phyloP scores from a whole-genome alignment of 768 basidiomycete species.

The Hirschioporus abietinus region DNA sequence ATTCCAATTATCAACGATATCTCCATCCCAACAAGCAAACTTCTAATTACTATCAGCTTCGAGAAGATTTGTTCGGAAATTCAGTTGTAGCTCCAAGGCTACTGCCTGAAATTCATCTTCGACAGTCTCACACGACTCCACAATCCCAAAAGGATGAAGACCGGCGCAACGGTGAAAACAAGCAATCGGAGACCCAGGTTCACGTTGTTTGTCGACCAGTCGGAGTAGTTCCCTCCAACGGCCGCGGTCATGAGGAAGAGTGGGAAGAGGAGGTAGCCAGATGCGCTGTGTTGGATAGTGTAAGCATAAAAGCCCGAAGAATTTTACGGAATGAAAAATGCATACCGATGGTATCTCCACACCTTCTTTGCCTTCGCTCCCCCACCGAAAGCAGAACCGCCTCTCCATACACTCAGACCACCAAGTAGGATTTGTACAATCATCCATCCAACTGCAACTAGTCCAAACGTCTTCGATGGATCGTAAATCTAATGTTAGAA shows the following conservation, averaged over 20 bases:
- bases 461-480: conserved; percentile 55
- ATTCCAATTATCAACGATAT: not conserved
- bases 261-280: conserved; percentile 71
- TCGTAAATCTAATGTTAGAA: not conserved
- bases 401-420: conserved; percentile 73
- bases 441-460: conserved; percentile 57
- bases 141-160: conserved; percentile 32
- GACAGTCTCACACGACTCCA: conserved; percentile 6
- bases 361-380: conserved; percentile 62
- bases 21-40: not conserved
- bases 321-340: not conserved
- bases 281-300: conserved; percentile 39
- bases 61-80: not conserved
- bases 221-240: conserved; percentile 67
- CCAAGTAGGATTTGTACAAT: conserved; percentile 58
- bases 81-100: not conserved
- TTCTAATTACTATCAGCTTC: not conserved
- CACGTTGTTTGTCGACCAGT: conserved; percentile 45
- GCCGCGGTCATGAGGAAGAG: conserved; percentile 55
- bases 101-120: conserved; percentile 13
- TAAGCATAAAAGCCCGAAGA: conserved; percentile 4
- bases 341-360: conserved; percentile 82
- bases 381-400: conserved; percentile 66
- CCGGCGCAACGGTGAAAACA: conserved; percentile 50
- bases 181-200: conserved; percentile 36